A percentile compares a stretch with the other conserved stretches of the same genome.
Evolutionary conservation across 148 eudicot species (phyloP).

Genomic region (Selenicereus undatus): DNA sequence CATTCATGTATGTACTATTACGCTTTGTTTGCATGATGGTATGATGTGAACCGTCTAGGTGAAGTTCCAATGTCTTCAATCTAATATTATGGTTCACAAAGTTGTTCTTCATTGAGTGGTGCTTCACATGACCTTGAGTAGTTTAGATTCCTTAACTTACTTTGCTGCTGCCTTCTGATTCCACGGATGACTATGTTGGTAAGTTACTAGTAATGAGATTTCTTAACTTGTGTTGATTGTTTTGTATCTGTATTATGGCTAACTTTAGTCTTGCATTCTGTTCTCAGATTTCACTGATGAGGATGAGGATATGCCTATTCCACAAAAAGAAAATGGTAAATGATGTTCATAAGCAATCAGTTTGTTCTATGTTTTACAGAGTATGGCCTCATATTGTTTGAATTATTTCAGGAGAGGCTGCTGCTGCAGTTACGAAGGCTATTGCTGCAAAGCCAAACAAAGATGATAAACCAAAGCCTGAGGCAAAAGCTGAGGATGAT

Average conservation of each 20-base stretch:
- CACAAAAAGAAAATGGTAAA: constrained; percentile 33
- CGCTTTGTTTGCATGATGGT: too few relatives aligned
- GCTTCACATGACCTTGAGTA: background rate
- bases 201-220: constrained; percentile 14
- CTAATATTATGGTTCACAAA: background rate
- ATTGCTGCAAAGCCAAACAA: constrained; percentile 31
- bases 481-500: constrained; percentile 30
- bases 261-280: background rate
- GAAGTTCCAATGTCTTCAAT: background rate
- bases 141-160: constrained; percentile 43
- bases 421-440: constrained; percentile 26
- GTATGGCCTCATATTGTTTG: background rate
- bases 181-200: constrained; percentile 25
- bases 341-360: background rate
- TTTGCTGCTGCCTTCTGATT: constrained; percentile 23
- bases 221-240: background rate
- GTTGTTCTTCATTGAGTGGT: background rate
- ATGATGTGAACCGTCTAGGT: background rate
- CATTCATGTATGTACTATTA: too few relatives aligned
- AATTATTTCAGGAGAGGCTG: constrained; percentile 28
- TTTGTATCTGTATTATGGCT: background rate
- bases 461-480: constrained; percentile 31
- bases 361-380: background rate
- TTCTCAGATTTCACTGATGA: constrained; percentile 29
- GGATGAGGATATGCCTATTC: constrained; percentile 26